Evolutionary conservation across 306 rosid species (phyloP), one percentile per base, ranked within the genome.

Genomic region (Trichosanthes cucumerina): DNA sequence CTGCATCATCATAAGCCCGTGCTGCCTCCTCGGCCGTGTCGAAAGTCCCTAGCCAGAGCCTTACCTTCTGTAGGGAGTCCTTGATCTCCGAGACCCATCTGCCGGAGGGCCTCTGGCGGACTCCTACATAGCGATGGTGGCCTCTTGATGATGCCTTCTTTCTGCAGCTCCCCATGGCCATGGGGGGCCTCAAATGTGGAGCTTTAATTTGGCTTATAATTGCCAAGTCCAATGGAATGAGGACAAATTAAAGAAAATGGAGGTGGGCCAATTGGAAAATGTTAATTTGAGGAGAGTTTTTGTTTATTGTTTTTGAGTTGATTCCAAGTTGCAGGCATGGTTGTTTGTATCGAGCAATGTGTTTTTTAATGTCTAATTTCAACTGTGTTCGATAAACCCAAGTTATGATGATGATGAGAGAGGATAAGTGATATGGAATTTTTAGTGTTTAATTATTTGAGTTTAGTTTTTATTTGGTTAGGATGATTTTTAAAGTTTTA

Each of bases 31-130:
- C 93, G 0, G 91, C 91, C 0, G 91, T 85, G 84, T 92, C 95
- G 16, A 92, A 90, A 4, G 97, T 90, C 16, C 95, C 95, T 0
- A 92, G 97, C 93, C 97, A 90, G 1, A 88, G 90, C 80, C 97
- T 88, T n/a, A 92, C 89, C 76, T 90, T 88, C 23, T 85, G 90
- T 34, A 88, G 18, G 0, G 97, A 92, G 82, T 92, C 95, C 71
- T 92, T 92, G 82, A 90, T 92, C 89, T 92, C 97, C 1, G 97
- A 91, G 19, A 92, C 97, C 97, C 95, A 92, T 86, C 96, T 86
- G 19, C 97, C 97, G 0, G 93, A 90, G 7, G 97, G 97, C 59
- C 93, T 85, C 63, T 88, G 92, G 2, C 92, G 88, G 46, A 92
- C 96, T 3, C 97, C 97, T 19, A 92, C 93, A 36, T 78, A 92